Base-by-base conservation (phyloP, 1,284 basidiomycete species). In the Rugosomyces carneus region DNA sequence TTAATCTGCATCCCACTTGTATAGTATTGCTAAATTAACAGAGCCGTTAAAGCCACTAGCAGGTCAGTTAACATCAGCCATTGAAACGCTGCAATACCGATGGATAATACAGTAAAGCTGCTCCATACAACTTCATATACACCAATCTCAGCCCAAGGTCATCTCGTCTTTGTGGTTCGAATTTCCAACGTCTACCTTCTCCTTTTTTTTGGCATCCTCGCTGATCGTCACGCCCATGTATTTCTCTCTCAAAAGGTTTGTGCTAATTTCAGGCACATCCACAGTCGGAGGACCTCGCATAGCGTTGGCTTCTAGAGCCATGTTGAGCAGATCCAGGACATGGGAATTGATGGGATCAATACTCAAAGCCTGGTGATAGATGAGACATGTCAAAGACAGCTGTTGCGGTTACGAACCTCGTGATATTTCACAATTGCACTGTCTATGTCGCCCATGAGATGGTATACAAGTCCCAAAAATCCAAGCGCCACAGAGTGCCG, bases 381-480 rank as follows among this genome's bases (percentile, higher is more conserved):
- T 20, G 20, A 26, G 21, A 31, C 1, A 23, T 42, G 6, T 32
- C 40, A 26, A 23, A 15, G 24, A 36, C 38, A 21, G 27, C 11
- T 23, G n/a, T 2, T 10, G 11, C 32, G 10, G 7, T 9, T 18
- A 41, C 42, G 24, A 23, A 89, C 90, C 69, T 93, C 86, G 61
- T 97, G 93, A 57, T 94, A 96, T 50, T 83, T 84, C 20, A 87
- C 66, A 53, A 97, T 93, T 1, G 93, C 88, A 11, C 76, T 75
- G 52, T 93, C 84, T 10, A 84, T 66, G 42, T 90, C 72, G 31
- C 78, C 80, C 51, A 81, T 68, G 8, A 89, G 71, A 54, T 95
- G 89, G 52, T 84, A 72, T 2, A 93, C 81, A 61, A 95, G 82
- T 5, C 90, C 94, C 2, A 94, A 71, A 57, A 89, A 89, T 3